Evolutionary conservation across 805 yeast genomes (phyloP).

Genomic region (Starmerella scarabaei): DNA sequence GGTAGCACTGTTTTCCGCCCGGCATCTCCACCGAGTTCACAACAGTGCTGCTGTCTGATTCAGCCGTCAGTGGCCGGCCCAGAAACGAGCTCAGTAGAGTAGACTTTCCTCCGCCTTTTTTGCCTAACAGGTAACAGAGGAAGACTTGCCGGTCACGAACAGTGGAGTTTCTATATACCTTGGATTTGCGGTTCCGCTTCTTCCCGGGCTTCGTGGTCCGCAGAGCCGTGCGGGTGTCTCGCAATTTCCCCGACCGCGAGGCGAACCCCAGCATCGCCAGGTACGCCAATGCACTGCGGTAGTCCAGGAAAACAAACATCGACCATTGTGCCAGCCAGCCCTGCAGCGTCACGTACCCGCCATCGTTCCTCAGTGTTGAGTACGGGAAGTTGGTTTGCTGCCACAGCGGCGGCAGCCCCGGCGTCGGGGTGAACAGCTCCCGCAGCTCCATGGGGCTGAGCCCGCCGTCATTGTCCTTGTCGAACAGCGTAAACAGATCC

Average conservation of each 20-base stretch:
- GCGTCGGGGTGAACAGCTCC: conserved; percentile 71
- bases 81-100: conserved; percentile 72
- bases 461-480: conserved; percentile 95
- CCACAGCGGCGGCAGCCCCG: conserved; percentile 88
- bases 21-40: conserved; percentile 86
- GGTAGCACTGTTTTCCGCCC: conserved; percentile 91
- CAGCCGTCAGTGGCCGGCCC: conserved; percentile 51
- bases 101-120: conserved; percentile 75
- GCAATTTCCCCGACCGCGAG: conserved; percentile 19
- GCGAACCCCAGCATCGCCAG: conserved; percentile 85
- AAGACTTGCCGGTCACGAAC: conserved; percentile 73
- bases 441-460: conserved; percentile 58
- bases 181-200: conserved; percentile 51
- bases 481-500: conserved; percentile 75
- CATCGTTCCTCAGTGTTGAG: conserved; percentile 79
- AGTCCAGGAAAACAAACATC: conserved; percentile 81
- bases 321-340: conserved; percentile 99
- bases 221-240: conserved; percentile 38
- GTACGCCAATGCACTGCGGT: conserved; percentile 72
- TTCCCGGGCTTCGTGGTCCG: conserved; percentile 74
- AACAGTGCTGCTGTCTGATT: conserved; percentile 60
- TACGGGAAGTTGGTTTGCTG: conserved; percentile 70
- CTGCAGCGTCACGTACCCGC: conserved; percentile 80
- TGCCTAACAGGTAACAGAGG: conserved; percentile 79
- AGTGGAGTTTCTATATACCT: conserved; percentile 52